Evolutionary conservation across 1,284 basidiomycete species (phyloP).

Genomic region (Malassezia brasiliensis): DNA sequence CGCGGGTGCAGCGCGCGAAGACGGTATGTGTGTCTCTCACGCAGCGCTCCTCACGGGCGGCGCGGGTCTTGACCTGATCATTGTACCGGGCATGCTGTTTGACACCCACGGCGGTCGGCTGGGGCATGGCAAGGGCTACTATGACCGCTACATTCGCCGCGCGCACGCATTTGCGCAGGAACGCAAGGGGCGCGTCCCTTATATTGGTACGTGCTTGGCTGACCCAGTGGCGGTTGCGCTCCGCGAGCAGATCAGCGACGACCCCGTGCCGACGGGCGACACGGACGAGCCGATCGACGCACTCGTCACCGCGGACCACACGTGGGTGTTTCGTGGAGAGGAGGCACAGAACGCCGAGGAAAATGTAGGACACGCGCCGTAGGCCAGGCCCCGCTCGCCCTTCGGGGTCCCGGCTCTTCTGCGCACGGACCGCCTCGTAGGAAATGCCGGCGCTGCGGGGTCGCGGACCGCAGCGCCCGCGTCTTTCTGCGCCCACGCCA

Average conservation of each 20-base stretch:
- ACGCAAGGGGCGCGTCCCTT: not conserved
- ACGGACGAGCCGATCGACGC: slow-evolving; percentile 5
- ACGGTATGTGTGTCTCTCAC: slow-evolving; percentile 20
- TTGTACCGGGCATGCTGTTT: slow-evolving; percentile 49
- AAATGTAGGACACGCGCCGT: no score
- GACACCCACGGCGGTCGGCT: slow-evolving; percentile 45
- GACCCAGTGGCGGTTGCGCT: slow-evolving; percentile 10
- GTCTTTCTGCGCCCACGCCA: no score
- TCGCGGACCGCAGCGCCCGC: no score
- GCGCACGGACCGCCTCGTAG: no score
- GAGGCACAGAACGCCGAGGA: no score
- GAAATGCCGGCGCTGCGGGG: no score
- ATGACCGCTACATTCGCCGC: slow-evolving; percentile 46
- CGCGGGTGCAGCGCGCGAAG: slow-evolving; percentile 25
- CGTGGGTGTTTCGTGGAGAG: not conserved
- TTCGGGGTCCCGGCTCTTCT: no score
- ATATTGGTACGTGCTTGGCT: not conserved
- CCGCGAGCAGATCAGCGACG: slow-evolving; percentile 9
- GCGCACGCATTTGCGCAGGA: not conserved
- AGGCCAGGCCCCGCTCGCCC: no score
- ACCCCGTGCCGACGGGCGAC: slow-evolving; percentile 7
- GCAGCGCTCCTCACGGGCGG: slow-evolving; percentile 41
- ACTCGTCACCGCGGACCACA: slow-evolving; percentile 1
- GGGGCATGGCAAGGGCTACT: slow-evolving; percentile 50
- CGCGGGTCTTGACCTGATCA: slow-evolving; percentile 48